Evolutionary conservation across 257 asterid genomes (phyloP).

Genomic region (Solanum bukasovii): DNA sequence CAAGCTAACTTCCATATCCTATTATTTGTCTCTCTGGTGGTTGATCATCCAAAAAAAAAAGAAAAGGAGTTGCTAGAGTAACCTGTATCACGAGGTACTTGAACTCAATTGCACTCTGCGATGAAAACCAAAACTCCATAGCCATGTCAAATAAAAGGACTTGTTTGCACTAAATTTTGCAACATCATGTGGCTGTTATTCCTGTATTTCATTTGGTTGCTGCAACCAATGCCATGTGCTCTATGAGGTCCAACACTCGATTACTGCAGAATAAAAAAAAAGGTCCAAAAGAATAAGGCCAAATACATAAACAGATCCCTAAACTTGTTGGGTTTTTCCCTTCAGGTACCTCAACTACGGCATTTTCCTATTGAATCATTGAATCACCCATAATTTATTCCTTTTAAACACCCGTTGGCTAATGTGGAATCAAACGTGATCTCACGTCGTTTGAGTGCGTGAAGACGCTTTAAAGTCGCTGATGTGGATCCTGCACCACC

Average conservation of each 20-base stretch:
- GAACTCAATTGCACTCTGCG: not conserved
- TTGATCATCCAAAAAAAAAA: not conserved
- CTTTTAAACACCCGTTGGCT: too few relatives aligned
- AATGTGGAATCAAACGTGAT: too few relatives aligned
- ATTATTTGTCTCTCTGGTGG: not conserved
- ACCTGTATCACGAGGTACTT: not conserved
- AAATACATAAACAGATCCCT: too few relatives aligned
- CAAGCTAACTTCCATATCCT: not conserved
- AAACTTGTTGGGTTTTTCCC: too few relatives aligned
- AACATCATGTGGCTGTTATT: not conserved
- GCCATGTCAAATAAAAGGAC: not conserved
- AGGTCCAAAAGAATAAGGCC: not conserved
- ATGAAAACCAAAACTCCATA: not conserved
- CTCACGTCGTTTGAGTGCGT: too few relatives aligned
- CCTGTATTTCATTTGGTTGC: slow-evolving; percentile 31
- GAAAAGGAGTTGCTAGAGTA: not conserved
- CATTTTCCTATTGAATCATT: too few relatives aligned
- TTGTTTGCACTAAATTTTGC: not conserved
- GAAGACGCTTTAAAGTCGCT: too few relatives aligned
- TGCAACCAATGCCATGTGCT: slow-evolving; percentile 90
- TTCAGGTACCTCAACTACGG: too few relatives aligned
- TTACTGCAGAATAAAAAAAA: slow-evolving; percentile 26
- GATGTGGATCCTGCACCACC: too few relatives aligned
- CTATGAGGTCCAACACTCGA: slow-evolving; percentile 84
- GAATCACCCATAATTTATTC: too few relatives aligned